These are phyloP conservation scores for Dicorynia guianensis DNA, from an alignment of 306 rosid species.

Conservation along the genomic window DNA sequence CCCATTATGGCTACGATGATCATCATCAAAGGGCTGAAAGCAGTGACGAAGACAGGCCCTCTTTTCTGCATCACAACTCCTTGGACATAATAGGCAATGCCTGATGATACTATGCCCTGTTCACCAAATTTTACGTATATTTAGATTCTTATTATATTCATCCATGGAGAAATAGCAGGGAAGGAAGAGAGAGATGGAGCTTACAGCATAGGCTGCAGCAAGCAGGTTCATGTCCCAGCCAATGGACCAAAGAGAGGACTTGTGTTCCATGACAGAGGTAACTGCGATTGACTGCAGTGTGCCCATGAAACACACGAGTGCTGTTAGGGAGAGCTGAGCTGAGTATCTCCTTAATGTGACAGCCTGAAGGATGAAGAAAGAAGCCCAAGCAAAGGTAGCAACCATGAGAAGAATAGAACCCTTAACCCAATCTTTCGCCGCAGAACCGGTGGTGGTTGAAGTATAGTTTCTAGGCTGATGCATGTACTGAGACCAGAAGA, in stretches of 20 bases:
- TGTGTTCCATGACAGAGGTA: constrained; percentile 72
- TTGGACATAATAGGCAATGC: constrained; percentile 77
- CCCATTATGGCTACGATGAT: constrained; percentile 89
- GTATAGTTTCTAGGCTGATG: constrained; percentile 49
- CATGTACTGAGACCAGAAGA: constrained; percentile 58
- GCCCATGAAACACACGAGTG: constrained; percentile 81
- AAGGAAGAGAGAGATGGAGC: not conserved
- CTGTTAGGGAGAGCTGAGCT: constrained; percentile 88
- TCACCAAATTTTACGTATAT: constrained; percentile 30
- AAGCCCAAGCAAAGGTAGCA: constrained; percentile 88
- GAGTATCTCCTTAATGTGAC: constrained; percentile 73
- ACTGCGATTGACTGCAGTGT: constrained; percentile 81
- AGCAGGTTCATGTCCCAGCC: constrained; percentile 92
- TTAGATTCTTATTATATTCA: not conserved
- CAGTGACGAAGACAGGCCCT: constrained; percentile 96
- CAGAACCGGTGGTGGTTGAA: constrained; percentile 37
- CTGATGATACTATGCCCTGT: constrained; percentile 80
- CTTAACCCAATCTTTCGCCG: constrained; percentile 72
- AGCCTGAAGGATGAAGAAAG: constrained; percentile 92
- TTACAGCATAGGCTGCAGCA: constrained; percentile 94
- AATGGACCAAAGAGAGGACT: constrained; percentile 74
- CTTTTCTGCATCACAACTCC: constrained; percentile 82
- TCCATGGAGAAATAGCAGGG: not conserved
- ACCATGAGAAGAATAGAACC: constrained; percentile 85
- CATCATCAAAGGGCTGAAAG: constrained; percentile 97